A percentile compares a stretch with the other conserved stretches of the same genome.
Evolutionary conservation across 345 rosid genomes (phyloP).

Genomic region (Crucihimalaya himalaica): DNA sequence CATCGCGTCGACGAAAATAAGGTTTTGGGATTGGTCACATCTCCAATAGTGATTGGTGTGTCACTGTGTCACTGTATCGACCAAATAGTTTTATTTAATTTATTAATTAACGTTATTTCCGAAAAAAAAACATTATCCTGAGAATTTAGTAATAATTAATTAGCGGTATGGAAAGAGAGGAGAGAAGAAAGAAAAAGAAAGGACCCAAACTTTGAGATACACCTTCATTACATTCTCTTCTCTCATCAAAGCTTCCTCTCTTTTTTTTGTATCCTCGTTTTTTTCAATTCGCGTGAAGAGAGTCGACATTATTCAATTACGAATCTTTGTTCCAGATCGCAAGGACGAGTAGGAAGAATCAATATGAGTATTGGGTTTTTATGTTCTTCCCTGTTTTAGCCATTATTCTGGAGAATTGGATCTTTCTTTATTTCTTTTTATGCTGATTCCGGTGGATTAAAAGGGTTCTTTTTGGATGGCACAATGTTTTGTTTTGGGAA

Average conservation of each 20-base stretch:
- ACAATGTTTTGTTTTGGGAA: background rate
- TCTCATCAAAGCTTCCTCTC: conserved; percentile 33
- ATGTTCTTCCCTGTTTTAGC: conserved; percentile 7
- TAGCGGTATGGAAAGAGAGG: conserved; percentile 27
- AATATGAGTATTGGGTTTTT: conserved; percentile 13
- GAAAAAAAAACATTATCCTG: no score
- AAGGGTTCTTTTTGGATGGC: conserved; percentile 7
- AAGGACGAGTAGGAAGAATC: background rate
- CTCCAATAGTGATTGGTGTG: no score
- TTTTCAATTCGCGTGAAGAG: conserved; percentile 27
- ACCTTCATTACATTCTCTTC: conserved; percentile 29
- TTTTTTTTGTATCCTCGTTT: conserved; percentile 32
- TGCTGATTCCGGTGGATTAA: conserved; percentile 30
- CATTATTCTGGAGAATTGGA: conserved; percentile 10
- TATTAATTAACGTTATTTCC: no score
- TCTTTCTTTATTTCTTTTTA: background rate
- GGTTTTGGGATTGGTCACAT: no score
- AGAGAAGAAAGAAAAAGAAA: conserved; percentile 16
- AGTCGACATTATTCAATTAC: background rate
- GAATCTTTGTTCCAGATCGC: conserved; percentile 29
- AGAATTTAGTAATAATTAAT: no score
- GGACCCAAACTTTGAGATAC: conserved; percentile 42
- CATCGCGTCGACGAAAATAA: no score
- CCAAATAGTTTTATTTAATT: no score
- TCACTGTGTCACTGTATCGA: no score